Base-by-base conservation (phyloP, 306 rosid species). In the Cicer arietinum region DNA sequence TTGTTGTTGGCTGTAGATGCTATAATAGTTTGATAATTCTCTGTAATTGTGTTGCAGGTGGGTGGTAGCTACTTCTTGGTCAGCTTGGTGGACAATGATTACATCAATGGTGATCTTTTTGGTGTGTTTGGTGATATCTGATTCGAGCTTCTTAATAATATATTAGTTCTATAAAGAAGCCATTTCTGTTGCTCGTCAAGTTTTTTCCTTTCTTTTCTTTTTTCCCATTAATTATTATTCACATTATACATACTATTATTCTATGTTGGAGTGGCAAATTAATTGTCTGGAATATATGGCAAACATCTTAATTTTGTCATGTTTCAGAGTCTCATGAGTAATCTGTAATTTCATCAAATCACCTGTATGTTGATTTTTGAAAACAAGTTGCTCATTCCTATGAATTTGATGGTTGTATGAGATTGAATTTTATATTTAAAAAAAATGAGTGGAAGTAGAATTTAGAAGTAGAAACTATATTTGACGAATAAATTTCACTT, bases 31-130 rank as follows among this genome's bases (percentile, higher is more conserved):
- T 57, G 58, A 52, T 56, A 53, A 12, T 64, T 71, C 48, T 63
- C 75, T 63, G 20, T 6, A n/a, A 56, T 75, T 46, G n/a, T 83
- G 76, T 78, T 56, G 81, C 95, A 94, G 99, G 91, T 92, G 54
- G 88, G 87, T 57, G 71, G 71, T 54, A 85, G 87, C 84, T 88
- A 86, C 78, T 94, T 75, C 90, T 87, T 94, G 96, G 97, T 90
- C 74, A 92, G 99, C 87, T 86, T 94, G 95, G 97, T 94, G 2
- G 99, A 94, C 80, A 90, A 94, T 63, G 95, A 94, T 71, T 91
- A 86, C 80, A 9, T 86, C 79, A 65, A 84, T 50, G 92, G 90
- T 35, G 92, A 90, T 80, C 83, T 91, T 62, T 92, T 94, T 45
- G 79, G 90, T 6, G 88, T 76, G 77, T 89, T 92, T 70, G 88